Base-by-base conservation (phyloP, 129 eudicot genomes). In the Escallonia herrerae region DNA sequence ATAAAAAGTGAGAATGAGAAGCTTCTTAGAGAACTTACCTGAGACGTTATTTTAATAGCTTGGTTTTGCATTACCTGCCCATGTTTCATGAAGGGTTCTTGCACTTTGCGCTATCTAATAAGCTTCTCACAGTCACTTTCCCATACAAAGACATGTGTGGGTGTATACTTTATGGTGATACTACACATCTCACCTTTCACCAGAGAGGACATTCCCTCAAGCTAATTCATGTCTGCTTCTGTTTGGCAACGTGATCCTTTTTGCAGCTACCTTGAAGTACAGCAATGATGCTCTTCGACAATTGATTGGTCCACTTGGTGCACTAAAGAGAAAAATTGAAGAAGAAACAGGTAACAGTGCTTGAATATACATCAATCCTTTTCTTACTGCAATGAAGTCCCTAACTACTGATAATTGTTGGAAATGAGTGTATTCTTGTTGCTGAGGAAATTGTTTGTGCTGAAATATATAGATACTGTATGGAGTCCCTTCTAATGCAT, bases 221-320 rank as follows among this genome's bases (percentile, higher is more conserved):
- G 56, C 39, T 52, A 40, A 37, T n/a, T 65, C 50, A 38, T 65
- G 40, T 10, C 40, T 48, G 63, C n/a, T 56, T 37, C 43, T 56
- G 55, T 66, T 63, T 41, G 40, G 43, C 56, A 12, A 40, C 38
- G 61, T 59, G 43, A 22, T 10, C 60, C 22, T 7, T 56, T 47
- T 45, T 82, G 75, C 79, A 93, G 98, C 73, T 71, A 85, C 79
- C 40, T 80, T 86, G 75, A 85, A 80, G 78, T 93, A 88, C 65
- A 81, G 74, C 85, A 93, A 93, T 60, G 98, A 93, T 58, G 84
- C 82, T 62, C 76, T 93, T 62, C 91, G 96, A 50, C 95, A 87
- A 54, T 73, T 93, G 74, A 81, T 93, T 81, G 98, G 98, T 65
- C 98, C 96, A 6, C 82, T 93, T 65, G 98, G 96, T 66, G 87